Evolutionary conservation across 2,329 filamentous ascomycete genomes (phyloP).

Genomic region (Aureobasidium sp.): DNA sequence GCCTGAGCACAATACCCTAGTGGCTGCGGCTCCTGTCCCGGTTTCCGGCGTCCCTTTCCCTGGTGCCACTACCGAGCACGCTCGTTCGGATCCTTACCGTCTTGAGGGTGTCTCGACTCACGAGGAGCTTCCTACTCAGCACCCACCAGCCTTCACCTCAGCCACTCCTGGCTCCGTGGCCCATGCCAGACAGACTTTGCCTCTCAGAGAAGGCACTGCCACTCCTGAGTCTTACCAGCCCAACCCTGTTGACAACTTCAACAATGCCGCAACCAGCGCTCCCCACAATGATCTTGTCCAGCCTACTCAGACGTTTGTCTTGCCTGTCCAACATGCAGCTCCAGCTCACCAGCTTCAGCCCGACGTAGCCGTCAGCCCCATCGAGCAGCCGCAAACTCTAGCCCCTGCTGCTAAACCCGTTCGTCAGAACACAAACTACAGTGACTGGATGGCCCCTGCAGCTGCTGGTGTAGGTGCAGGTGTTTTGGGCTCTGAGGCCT

Average conservation of each 20-base stretch:
- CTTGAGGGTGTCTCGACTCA: constrained; percentile 17
- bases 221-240: constrained; percentile 9
- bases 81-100: constrained; percentile 19
- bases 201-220: background rate
- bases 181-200: background rate
- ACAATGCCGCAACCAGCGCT: constrained; percentile 17
- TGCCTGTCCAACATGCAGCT: constrained; percentile 16
- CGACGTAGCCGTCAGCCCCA: background rate
- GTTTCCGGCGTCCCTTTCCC: constrained; percentile 23
- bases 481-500: constrained; percentile 22
- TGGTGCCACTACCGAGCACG: constrained; percentile 20
- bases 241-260: constrained; percentile 11
- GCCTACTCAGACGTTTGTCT: constrained; percentile 19
- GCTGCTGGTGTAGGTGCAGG: constrained; percentile 34
- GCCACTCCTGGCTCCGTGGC: background rate
- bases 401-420: constrained; percentile 32
- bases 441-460: constrained; percentile 50
- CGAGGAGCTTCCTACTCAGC: background rate
- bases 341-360: constrained; percentile 21
- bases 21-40: constrained; percentile 37
- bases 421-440: constrained; percentile 36
- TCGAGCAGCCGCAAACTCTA: constrained; percentile 15
- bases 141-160: background rate
- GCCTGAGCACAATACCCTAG: constrained; percentile 53
- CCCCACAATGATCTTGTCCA: constrained; percentile 6